Percentiles rank a stretch among this genome's conserved stretches.
These are phyloP conservation scores for Sistotremastrum niveocremeum DNA, from an alignment of 768 basidiomycete species.

Conservation along the genomic window DNA sequence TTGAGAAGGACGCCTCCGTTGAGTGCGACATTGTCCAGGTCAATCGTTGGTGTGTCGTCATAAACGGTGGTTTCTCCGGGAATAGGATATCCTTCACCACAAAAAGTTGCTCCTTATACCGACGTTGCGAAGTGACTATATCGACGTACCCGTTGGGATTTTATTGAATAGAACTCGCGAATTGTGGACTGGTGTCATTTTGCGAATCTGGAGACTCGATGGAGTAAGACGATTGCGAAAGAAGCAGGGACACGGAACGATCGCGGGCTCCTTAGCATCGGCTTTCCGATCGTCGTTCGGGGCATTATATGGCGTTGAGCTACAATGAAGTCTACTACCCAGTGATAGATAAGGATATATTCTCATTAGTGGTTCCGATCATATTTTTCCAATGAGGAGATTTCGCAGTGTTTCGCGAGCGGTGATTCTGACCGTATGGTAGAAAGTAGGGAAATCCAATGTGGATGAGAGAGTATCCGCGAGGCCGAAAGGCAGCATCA, in stretches of 20 bases:
- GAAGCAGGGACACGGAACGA: too few relatives aligned
- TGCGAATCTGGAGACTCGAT: not conserved
- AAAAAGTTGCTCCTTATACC: not conserved
- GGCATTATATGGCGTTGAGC: too few relatives aligned
- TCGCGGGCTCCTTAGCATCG: too few relatives aligned
- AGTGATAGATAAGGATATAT: too few relatives aligned
- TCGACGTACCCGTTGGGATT: conserved; percentile 11
- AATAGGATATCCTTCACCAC: conserved; percentile 1
- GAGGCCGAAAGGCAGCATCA: conserved; percentile 91
- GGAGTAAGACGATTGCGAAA: too few relatives aligned
- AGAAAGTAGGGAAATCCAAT: conserved; percentile 73
- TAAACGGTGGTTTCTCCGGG: conserved; percentile 15
- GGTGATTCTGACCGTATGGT: conserved; percentile 62
- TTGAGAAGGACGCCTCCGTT: conserved; percentile 13
- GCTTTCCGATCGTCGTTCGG: too few relatives aligned
- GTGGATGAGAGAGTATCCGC: conserved; percentile 81
- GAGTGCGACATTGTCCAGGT: conserved; percentile 12
- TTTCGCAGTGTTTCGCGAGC: conserved; percentile 77
- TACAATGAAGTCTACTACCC: too few relatives aligned
- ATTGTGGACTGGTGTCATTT: conserved; percentile 10
- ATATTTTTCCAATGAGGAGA: conserved; percentile 79
- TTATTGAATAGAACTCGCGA: conserved; percentile 16
- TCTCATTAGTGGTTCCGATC: not conserved
- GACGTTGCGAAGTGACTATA: not conserved
- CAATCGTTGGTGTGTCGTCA: conserved; percentile 12